Evolutionary conservation across 805 yeast species (phyloP), one percentile per base, ranked within the genome.

Genomic region (Grigorovia humatica): DNA sequence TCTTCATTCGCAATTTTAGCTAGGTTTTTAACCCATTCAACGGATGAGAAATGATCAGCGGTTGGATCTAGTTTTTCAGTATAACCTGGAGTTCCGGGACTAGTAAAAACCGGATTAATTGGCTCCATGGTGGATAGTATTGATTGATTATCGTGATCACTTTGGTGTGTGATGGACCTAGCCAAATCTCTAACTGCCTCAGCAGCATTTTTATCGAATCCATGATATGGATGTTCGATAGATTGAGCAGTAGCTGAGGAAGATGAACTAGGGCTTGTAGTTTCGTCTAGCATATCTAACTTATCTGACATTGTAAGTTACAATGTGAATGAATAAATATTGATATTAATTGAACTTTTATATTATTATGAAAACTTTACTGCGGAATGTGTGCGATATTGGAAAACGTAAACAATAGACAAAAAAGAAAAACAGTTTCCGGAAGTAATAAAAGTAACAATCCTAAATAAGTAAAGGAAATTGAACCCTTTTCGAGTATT

Each of bases 1-100:
- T 83, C 85, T 2, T 74, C 60, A 42, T 72, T 74, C 57, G 70
- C 65, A 52, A 83, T 60, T 54, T 77, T 78, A 53, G 82, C 70
- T 69, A 81, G 64, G 58, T 83, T 83, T 59, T 80, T 80, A 51
- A 83, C 81, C 89, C 89, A 83, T 51, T 74, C 77, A 59, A 75
- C 77, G 50, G 84, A 73, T 56, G 77, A 76, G 62, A 83, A 83
- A 8, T 74, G 61, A n/a, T 78, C 83, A 47, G 77, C 71, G 23
- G 72, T 70, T 1, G 89, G 89, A 60, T 83, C 80, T 57, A 83
- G 69, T 48, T 70, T 58, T 17, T 76, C 73, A 48, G 70, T 66
- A 48, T 66, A 66, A 6, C 54, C 55, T 15, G 60, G 53, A n/a
- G 54, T 55, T n/a, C 52, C 54, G 9, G 56, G 47, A 30, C 46